Evolutionary conservation across 805 yeast genomes (phyloP).

Genomic region (Zygosaccharomyces pseudorouxii): DNA sequence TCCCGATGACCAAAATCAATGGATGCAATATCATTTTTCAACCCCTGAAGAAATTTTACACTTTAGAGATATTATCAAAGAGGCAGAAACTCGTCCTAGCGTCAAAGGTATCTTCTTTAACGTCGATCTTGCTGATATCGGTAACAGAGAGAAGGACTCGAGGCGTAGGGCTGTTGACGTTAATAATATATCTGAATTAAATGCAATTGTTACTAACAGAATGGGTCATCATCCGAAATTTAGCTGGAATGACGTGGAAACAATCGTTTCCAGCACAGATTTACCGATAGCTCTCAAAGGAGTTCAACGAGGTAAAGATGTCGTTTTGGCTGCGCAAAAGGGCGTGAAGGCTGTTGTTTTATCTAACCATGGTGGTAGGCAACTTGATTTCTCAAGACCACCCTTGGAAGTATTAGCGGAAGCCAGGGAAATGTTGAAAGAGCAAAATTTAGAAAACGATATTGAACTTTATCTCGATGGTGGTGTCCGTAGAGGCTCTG

Average conservation of each 20-base stretch:
- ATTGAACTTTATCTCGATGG: constrained; percentile 71
- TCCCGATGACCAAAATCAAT: constrained; percentile 37
- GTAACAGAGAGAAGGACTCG: constrained; percentile 49
- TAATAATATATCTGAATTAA: constrained; percentile 11
- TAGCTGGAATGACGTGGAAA: constrained; percentile 36
- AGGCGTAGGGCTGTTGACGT: constrained; percentile 28
- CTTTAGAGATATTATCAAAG: constrained; percentile 32
- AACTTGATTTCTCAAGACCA: constrained; percentile 57
- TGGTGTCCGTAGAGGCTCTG: constrained; percentile 73
- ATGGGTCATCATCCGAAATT: constrained; percentile 20
- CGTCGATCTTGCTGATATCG: constrained; percentile 52
- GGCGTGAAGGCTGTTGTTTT: constrained; percentile 62
- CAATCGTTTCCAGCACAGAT: constrained; percentile 33
- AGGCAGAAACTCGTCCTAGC: constrained; percentile 37
- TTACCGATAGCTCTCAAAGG: constrained; percentile 58
- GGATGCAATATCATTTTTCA: constrained; percentile 49
- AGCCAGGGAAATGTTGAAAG: constrained; percentile 42
- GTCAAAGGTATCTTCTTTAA: constrained; percentile 49
- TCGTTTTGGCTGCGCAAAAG: constrained; percentile 50
- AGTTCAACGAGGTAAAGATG: constrained; percentile 62
- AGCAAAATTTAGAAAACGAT: constrained; percentile 41
- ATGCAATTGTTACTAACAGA: constrained; percentile 6
- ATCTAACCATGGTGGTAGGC: constrained; percentile 75
- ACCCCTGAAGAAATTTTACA: constrained; percentile 33
- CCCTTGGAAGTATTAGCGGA: constrained; percentile 60